Conservation (phyloP, 2,329 filamentous ascomycete species). For the Diplodia scrobiculata region DNA sequence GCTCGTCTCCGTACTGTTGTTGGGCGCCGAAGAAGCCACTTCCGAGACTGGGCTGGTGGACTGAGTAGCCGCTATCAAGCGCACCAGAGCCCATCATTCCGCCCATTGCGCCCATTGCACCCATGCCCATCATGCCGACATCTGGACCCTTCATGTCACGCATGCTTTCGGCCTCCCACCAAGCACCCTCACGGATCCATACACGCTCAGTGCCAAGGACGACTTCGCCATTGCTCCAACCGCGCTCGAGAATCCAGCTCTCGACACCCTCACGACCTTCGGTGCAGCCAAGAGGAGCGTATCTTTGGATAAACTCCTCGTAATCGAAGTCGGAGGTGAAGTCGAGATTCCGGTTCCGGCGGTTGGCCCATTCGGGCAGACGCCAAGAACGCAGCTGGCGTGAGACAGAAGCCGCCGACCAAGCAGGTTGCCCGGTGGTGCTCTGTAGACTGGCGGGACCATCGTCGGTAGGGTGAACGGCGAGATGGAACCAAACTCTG, state of each 20-base stretch:
- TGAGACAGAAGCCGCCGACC: conserved; percentile 91
- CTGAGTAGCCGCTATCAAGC: conserved; percentile 73
- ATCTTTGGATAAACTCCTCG: conserved; percentile 86
- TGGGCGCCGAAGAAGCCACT: conserved; percentile 69
- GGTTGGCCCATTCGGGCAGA: conserved; percentile 93
- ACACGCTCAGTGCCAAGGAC: conserved; percentile 87
- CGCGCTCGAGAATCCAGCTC: conserved; percentile 88
- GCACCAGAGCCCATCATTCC: conserved; percentile 58
- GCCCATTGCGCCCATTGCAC: conserved; percentile 47
- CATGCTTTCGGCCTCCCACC: conserved; percentile 98
- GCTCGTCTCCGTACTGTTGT: conserved; percentile 53
- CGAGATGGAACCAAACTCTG: conserved; percentile 92
- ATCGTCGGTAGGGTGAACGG: conserved; percentile 88
- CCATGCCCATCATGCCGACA: conserved; percentile 36
- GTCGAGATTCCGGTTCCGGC: conserved; percentile 84
- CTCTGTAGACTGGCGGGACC: conserved; percentile 73
- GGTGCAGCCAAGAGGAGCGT: conserved; percentile 78
- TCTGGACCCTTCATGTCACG: conserved; percentile 79
- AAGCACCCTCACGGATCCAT: conserved; percentile 91
- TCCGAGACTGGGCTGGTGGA: conserved; percentile 55
- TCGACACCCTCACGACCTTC: conserved; percentile 92
- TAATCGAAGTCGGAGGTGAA: conserved; percentile 96
- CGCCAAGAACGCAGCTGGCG: conserved; percentile 92
- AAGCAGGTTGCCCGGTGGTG: conserved; percentile 73
- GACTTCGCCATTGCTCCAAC: conserved; percentile 98